A percentile compares a stretch with the other conserved stretches of the same genome.
Evolutionary conservation across 352 stramenopile species (phyloP).

Genomic region (Phytophthora capsici): DNA sequence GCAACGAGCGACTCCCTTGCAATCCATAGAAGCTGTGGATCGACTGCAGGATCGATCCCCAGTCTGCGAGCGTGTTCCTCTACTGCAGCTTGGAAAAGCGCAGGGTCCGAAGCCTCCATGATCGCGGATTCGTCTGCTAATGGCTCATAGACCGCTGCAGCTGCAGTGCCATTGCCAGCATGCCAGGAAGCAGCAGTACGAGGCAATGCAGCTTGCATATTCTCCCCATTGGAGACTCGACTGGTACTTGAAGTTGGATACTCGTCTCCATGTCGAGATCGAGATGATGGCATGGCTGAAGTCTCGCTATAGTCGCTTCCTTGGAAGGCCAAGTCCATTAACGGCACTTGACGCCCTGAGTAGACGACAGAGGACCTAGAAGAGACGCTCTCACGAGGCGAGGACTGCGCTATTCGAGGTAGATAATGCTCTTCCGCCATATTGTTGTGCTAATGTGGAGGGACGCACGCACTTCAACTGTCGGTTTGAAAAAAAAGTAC

Average conservation of each 20-base stretch:
- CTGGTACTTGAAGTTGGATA: conserved; percentile 30
- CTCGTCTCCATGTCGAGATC: conserved; percentile 31
- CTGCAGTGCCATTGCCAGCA: conserved; percentile 37
- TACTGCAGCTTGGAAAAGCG: conserved; percentile 78
- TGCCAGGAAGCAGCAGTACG: conserved; percentile 40
- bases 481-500: conserved; percentile 14
- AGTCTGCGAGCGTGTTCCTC: conserved; percentile 74
- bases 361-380: conserved; percentile 29
- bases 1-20: conserved; percentile 79
- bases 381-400: conserved; percentile 21
- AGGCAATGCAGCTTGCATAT: conserved; percentile 21
- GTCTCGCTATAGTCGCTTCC: conserved; percentile 11
- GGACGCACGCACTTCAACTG: conserved; percentile 25
- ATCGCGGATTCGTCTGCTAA: conserved; percentile 51
- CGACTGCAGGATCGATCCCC: conserved; percentile 63
- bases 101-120: conserved; percentile 65
- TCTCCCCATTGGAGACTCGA: conserved; percentile 20
- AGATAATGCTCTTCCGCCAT: conserved; percentile 34
- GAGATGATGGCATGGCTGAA: conserved; percentile 25
- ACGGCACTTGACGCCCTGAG: conserved; percentile 34
- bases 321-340: conserved; percentile 46
- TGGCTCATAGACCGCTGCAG: conserved; percentile 24
- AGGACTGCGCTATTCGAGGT: conserved; percentile 31
- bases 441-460: conserved; percentile 10
- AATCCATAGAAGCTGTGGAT: conserved; percentile 76